Base-by-base conservation (phyloP, 2,329 filamentous ascomycete species). In the Parastagonospora avenae region DNA sequence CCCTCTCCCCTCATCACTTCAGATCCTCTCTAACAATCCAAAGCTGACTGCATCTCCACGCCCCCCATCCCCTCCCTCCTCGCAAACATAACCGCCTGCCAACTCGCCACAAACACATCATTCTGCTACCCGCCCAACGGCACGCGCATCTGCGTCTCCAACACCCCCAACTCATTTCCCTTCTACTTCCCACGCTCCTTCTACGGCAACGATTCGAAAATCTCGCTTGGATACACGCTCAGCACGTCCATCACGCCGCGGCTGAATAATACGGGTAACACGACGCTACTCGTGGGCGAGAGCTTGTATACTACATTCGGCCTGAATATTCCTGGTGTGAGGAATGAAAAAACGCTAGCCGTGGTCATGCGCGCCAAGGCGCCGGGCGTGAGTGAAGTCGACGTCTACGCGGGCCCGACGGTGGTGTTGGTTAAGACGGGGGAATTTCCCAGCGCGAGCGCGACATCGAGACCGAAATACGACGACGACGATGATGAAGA, bases 111-210 rank as follows among this genome's bases (percentile, higher is more conserved):
- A 9, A 46, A 51, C 4, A 55, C 52, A n/a, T 42, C 54, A 15
- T 60, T 52, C 41, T 64, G 60, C 51, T 64, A 46, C 43, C 60
- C 62, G 2, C 58, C 51, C 1, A 62, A 63, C 19, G 53, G 56
- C 30, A 59, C 54, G 4, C 48, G 58, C 8, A 57, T 64, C 37
- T 63, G 60, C 46, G 27, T 47, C 29, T 29, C 38, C 24, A 30
- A 15, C 29, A 27, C 33, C 7, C 8, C 11, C 10, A 29, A 14
- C 16, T 15, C 19, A 24, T 24, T 50, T 0, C 10, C 35, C 39
- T 46, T 60, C 49, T 60, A 41, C 38, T 63, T 55, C 55, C 59
- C 61, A 4, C 15, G 40, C 8, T 10, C n/a, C 0, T 58, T 46
- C 48, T 63, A 59, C 51, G 11, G 44, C 15, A 31, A 51, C 10